Evolutionary conservation across 1,284 basidiomycete species (phyloP).

Genomic region (Paramarasmius palmivorus): DNA sequence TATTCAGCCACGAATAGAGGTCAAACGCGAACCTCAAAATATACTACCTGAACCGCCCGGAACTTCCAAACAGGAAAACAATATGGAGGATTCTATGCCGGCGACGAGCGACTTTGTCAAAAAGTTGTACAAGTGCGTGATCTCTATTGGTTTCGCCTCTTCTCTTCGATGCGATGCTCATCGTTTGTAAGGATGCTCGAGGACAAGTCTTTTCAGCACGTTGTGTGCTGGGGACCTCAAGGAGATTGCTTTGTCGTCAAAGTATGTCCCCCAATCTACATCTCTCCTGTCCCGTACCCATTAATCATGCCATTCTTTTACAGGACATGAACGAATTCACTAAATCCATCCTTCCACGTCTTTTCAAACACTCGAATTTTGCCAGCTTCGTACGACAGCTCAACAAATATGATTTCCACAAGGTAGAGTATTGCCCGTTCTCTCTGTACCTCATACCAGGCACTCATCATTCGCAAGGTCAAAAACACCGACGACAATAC

Average conservation of each 20-base stretch:
- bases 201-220: constrained; percentile 69
- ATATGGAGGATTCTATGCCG: constrained; percentile 62
- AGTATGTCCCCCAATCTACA: constrained; percentile 31
- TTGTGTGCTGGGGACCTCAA: constrained; percentile 86
- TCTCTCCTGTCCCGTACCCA: not conserved
- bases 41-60: constrained; percentile 1
- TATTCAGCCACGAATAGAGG: not conserved
- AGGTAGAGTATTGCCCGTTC: constrained; percentile 48
- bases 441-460: constrained; percentile 5
- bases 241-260: constrained; percentile 95
- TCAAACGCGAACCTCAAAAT: constrained; percentile 12
- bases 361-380: constrained; percentile 98
- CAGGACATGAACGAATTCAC: constrained; percentile 98
- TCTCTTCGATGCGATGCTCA: constrained; percentile 6
- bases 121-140: constrained; percentile 85
- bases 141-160: not conserved
- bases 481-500: constrained; percentile 81
- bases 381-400: constrained; percentile 92
- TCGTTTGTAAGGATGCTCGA: constrained; percentile 78
- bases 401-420: constrained; percentile 99
- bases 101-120: constrained; percentile 92
- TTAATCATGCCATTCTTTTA: not conserved
- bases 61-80: constrained; percentile 12
- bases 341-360: constrained; percentile 88
- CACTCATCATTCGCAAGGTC: constrained; percentile 37